Evolutionary conservation across 192 early-diverging fungal species (phyloP).

Genomic region (Backusella tarrabulga): DNA sequence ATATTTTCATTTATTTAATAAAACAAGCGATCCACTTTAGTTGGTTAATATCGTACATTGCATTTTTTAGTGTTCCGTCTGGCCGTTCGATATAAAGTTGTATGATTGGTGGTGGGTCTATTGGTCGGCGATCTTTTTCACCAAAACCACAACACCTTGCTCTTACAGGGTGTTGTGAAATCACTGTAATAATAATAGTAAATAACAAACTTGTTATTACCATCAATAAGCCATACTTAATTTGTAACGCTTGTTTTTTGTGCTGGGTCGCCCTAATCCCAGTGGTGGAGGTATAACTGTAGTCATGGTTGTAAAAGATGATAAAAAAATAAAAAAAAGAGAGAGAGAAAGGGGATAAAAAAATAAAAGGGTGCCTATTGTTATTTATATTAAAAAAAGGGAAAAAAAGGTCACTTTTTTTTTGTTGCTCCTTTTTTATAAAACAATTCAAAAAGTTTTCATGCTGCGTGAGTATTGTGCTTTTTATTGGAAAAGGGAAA

Average conservation of each 20-base stretch:
- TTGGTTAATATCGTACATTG: conserved; percentile 22
- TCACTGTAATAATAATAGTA: conserved; percentile 17
- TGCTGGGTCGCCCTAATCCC: conserved; percentile 8
- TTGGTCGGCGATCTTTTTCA: conserved; percentile 65
- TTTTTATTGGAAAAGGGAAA: background rate
- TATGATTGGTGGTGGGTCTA: conserved; percentile 67
- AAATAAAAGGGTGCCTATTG: background rate
- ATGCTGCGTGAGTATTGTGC: background rate
- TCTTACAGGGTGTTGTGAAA: conserved; percentile 62
- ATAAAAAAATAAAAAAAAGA: background rate
- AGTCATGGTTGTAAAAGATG: background rate
- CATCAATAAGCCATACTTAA: conserved; percentile 4
- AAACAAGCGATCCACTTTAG: too few species aligned
- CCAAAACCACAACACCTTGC: conserved; percentile 71
- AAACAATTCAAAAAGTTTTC: background rate
- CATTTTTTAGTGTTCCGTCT: conserved; percentile 29
- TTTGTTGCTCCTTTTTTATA: background rate
- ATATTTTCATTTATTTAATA: conserved; percentile 28
- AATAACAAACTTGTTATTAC: background rate
- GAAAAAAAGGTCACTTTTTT: background rate
- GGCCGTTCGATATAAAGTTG: conserved; percentile 47
- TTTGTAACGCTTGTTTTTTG: background rate
- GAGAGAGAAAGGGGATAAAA: background rate
- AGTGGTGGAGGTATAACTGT: background rate
- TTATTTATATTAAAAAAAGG: background rate